These are phyloP conservation scores for Syzygium grande DNA, from an alignment of 345 rosid genomes.

Conservation along the genomic window DNA sequence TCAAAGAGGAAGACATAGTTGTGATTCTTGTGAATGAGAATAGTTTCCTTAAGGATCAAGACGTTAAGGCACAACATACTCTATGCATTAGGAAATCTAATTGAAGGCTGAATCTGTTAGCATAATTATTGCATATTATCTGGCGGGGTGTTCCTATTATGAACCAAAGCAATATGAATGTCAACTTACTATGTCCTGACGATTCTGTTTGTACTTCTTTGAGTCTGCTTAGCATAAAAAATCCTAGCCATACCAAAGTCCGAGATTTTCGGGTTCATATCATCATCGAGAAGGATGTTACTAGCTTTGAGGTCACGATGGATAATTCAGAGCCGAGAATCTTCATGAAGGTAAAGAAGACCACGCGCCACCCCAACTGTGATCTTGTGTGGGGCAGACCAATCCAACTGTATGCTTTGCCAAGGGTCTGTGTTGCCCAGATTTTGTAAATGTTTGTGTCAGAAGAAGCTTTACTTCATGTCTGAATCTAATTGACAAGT, in stretches of 20 bases:
- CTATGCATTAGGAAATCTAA: neutral
- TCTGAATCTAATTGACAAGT: neutral
- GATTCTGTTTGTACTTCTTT: neutral
- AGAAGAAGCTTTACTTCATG: neutral
- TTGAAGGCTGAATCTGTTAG: neutral
- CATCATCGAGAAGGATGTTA: neutral
- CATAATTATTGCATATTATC: neutral
- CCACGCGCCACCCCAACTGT: neutral
- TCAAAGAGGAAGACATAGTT: neutral
- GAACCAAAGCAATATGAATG: neutral
- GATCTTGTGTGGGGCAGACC: neutral
- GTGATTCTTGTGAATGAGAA: neutral
- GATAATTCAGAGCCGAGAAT: neutral
- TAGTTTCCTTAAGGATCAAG: neutral
- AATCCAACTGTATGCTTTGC: neutral
- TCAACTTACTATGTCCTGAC: neutral
- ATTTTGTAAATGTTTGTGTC: neutral
- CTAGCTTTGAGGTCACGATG: neutral
- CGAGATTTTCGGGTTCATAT: neutral
- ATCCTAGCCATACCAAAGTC: neutral
- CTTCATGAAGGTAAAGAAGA: neutral
- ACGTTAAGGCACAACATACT: neutral
- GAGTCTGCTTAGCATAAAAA: neutral
- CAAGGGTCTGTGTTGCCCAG: neutral
- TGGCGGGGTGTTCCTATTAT: neutral